A percentile compares a stretch with the other conserved stretches of the same genome.
Conservation (phyloP, 805 yeast genomes). For the Myxozyma melibiosi region DNA sequence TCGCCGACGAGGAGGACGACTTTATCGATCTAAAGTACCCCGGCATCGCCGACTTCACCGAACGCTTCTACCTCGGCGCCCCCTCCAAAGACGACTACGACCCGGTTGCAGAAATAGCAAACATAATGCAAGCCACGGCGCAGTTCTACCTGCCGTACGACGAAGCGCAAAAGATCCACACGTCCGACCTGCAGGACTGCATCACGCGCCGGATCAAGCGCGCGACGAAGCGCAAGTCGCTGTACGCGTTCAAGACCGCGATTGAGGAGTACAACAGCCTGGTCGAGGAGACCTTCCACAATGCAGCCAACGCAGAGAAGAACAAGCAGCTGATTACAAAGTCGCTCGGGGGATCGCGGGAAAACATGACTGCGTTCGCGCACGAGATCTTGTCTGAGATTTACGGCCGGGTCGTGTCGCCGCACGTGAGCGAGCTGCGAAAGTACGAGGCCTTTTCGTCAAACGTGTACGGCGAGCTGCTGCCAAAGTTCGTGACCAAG, state of each 20-base stretch:
- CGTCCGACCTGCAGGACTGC: constrained; percentile 39
- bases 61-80: constrained; percentile 15
- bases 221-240: constrained; percentile 39
- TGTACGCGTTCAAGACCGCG: constrained; percentile 38
- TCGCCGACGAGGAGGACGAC: constrained; percentile 14
- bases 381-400: constrained; percentile 74
- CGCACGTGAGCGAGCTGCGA: constrained; percentile 63
- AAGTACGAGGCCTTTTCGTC: constrained; percentile 85
- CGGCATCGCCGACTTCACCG: constrained; percentile 16
- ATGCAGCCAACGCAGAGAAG: constrained; percentile 42
- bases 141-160: constrained; percentile 46
- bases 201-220: constrained; percentile 40
- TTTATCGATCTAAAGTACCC: constrained; percentile 25
- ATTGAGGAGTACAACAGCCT: constrained; percentile 52
- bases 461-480: constrained; percentile 85
- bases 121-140: constrained; percentile 49
- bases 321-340: constrained; percentile 24
- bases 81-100: constrained; percentile 51
- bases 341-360: not conserved
- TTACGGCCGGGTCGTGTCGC: constrained; percentile 78
- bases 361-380: constrained; percentile 42
- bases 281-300: constrained; percentile 43
- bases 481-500: constrained; percentile 73
- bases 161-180: constrained; percentile 8
- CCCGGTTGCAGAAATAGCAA: constrained; percentile 63